A percentile compares a stretch with the other conserved stretches of the same genome.
Evolutionary conservation across 257 asterid genomes (phyloP).

Genomic region (Agastache rugosa): DNA sequence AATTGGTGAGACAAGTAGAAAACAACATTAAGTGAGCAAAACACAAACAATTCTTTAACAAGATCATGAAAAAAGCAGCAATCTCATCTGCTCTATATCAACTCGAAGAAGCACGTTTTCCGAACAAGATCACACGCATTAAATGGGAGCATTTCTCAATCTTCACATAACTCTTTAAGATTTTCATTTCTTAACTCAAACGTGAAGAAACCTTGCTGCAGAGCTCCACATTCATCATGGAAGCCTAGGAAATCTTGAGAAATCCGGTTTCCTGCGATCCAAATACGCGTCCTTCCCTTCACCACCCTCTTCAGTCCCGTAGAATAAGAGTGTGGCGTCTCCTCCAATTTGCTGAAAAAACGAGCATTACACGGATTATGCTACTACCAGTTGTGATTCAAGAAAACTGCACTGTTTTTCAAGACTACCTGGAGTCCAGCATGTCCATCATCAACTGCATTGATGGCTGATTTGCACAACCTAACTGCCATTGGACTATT

Average conservation of each 20-base stretch:
- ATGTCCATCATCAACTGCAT: constrained; percentile 95
- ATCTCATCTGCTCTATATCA: constrained; percentile 6
- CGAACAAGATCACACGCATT: not conserved
- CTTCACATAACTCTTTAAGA: constrained; percentile 19
- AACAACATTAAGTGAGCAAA: not conserved
- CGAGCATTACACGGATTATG: not conserved
- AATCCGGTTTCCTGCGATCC: constrained; percentile 73
- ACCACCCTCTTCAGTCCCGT: constrained; percentile 90
- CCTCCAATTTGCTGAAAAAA: constrained; percentile 75
- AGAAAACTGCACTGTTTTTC: not conserved
- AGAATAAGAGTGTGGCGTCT: constrained; percentile 85
- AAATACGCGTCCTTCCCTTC: constrained; percentile 87
- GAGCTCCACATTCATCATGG: constrained; percentile 49
- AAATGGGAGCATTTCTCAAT: not conserved
- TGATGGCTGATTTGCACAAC: constrained; percentile 81
- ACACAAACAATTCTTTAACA: not conserved
- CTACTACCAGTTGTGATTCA: not conserved
- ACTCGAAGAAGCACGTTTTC: not conserved
- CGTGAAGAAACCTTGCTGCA: not conserved
- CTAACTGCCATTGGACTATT: constrained; percentile 94
- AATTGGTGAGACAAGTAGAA: not conserved
- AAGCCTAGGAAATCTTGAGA: constrained; percentile 80
- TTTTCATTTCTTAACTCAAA: constrained; percentile 26
- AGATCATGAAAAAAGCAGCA: constrained; percentile 15
- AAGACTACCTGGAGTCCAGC: constrained; percentile 91